Base-by-base conservation (phyloP, 2,329 filamentous ascomycete species). In the Alternaria sp. region DNA sequence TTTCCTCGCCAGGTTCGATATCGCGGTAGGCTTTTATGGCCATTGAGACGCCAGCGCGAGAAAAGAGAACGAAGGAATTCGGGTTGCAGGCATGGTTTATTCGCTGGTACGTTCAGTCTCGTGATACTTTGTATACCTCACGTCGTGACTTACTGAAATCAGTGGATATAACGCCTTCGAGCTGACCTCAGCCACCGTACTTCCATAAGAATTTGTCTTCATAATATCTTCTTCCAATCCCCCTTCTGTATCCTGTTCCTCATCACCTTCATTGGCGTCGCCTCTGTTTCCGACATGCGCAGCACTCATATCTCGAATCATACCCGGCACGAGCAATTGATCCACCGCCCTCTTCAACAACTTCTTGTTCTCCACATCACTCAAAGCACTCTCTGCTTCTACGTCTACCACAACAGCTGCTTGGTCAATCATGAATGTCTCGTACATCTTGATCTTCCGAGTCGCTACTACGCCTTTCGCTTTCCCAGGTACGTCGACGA, bases 351-450 rank as follows among this genome's bases (percentile, higher is more conserved):
- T 11, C 39, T 46, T 55, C 39, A 73, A 32, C 36, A 70, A 14
- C 32, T 41, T 39, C 38, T 36, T 41, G 1, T 54, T 54, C 43
- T 64, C 51, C 5, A 5, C n/a, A 14, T 36, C 18, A 5, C 11
- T 44, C 12, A 67, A 2, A 2, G 43, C 49, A 34, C 55, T 54
- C 18, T 64, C 58, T 1, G 66, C 16, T 5, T 57, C 46, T 30
- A 64, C 24, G 39, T 66, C 68, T 16, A 67, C 43, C 3, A 68
- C 64, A 4, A 73, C 53, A 12, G 46, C 57, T 18, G 69, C 67
- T 24, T 68, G 66, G 43, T 73, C 70, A 6, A 73, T 39, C 70
- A 73, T 73, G 44, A 73, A 64, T 2, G 68, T 72, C 44, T 72
- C 69, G 28, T 57, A 68, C 36, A 63, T 57, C 24, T 49, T 36